Evolutionary conservation across 2,329 filamentous ascomycete species (phyloP).

Genomic region (Diaporthe citrichinensis): DNA sequence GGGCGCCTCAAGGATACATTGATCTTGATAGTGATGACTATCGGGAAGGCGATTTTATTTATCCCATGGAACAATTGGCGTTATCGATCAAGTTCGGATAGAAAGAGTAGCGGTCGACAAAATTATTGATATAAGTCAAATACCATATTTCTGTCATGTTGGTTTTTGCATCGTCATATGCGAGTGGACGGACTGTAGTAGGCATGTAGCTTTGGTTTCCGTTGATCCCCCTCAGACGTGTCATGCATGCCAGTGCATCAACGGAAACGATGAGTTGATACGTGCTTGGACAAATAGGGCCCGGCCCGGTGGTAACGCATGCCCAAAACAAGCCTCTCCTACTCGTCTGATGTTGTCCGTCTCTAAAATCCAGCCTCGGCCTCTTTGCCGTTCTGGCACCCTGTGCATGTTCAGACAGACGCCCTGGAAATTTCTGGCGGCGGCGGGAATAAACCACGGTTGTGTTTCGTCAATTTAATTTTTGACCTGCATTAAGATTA

Average conservation of each 20-base stretch:
- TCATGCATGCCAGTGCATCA: not conserved
- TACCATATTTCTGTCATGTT: no score
- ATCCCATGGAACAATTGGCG: not conserved
- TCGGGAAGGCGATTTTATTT: not conserved
- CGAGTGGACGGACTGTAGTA: no score
- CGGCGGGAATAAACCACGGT: not conserved
- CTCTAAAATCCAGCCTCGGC: not conserved
- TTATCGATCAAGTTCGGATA: not conserved
- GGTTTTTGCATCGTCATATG: no score
- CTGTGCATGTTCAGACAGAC: not conserved
- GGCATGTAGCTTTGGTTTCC: not conserved
- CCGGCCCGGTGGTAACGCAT: not conserved
- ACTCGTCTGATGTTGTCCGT: not conserved
- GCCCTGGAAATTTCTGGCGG: not conserved
- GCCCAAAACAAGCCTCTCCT: not conserved
- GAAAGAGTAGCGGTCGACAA: not conserved
- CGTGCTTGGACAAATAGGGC: not conserved
- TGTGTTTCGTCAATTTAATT: not conserved
- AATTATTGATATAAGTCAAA: no score
- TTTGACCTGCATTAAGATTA: slow-evolving; percentile 18
- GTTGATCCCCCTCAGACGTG: not conserved
- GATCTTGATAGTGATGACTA: not conserved
- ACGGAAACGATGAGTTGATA: not conserved
- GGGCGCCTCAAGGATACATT: not conserved
- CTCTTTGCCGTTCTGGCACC: not conserved